Base-by-base conservation (phyloP, 352 stramenopile genomes). In the Phytopythium boreale region DNA sequence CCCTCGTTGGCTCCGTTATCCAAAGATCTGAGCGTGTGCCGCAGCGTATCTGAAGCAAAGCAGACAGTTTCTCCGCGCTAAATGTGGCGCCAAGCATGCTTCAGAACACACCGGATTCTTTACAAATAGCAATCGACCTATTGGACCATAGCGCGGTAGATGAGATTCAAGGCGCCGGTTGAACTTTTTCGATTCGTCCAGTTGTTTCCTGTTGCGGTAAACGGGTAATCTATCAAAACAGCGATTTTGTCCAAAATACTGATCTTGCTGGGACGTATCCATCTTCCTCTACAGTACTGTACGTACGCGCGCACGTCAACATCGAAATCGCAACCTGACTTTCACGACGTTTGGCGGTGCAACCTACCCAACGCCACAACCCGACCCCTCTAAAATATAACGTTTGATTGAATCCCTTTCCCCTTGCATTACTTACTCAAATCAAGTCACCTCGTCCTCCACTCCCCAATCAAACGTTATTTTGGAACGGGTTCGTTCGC, bases 351-450 rank as follows among this genome's bases (percentile, higher is more conserved):
- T 66, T 59, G 17, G 56, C 66, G 58, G 52, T 46, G 52, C 52
- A 12, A n/a, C 12, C 19, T n/a, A 46, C 20, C 22, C 4, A 41
- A 41, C 47, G 47, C 47, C 27, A 19, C 3, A 57, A 56, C 49
- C 49, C 26, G 50, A 43, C 31, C 24, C 44, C 49, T 56, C 27
- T 20, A 2, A 47, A 74, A 69, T 64, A 41, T 17, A 68, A 74
- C 68, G 68, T 70, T 67, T 39, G 41, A 62, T 69, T 63, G 57
- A 60, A 60, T 12, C 55, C 59, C 43, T 61, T n/a, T n/a, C 49
- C 52, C 56, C 15, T 29, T n/a, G n/a, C n/a, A 43, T 29, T 10
- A 14, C 19, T 34, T 56, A 50, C 59, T 26, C n/a, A 14, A 17
- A 17, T 20, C n/a, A 37, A 47, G 24, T 56, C 11, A 61, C 2